Evolutionary conservation across 2,329 filamentous ascomycete genomes (phyloP).

Genomic region (Cercospora citrullina): DNA sequence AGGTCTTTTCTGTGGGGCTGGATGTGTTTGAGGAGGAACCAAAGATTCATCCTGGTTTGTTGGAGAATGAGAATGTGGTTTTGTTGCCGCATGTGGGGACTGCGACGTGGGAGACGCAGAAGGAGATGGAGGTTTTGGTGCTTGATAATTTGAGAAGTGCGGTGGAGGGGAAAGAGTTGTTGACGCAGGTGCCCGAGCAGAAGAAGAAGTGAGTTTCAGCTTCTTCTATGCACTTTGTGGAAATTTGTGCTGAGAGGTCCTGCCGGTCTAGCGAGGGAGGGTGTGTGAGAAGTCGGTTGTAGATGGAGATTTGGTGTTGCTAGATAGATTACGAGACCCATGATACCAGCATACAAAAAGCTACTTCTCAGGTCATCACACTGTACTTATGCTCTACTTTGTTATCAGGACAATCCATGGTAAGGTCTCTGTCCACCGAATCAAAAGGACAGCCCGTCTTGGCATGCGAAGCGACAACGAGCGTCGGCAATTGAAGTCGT

Average conservation of each 20-base stretch:
- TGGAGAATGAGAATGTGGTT: slow-evolving; percentile 54
- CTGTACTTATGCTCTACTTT: neutral
- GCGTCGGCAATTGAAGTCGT: slow-evolving; percentile 2
- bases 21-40: slow-evolving; percentile 62
- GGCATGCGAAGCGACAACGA: neutral
- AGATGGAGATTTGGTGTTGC: neutral
- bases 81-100: slow-evolving; percentile 63
- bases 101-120: slow-evolving; percentile 60
- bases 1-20: slow-evolving; percentile 56
- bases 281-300: neutral
- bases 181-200: slow-evolving; percentile 64
- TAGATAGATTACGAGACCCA: neutral
- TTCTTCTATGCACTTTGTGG: neutral
- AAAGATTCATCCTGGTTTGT: slow-evolving; percentile 53
- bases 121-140: slow-evolving; percentile 62
- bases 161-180: slow-evolving; percentile 57
- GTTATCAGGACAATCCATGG: neutral
- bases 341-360: neutral
- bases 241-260: neutral
- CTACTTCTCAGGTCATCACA: neutral
- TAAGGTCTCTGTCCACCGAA: neutral
- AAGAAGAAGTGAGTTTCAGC: slow-evolving; percentile 39
- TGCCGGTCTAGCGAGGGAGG: neutral
- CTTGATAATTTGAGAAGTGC: slow-evolving; percentile 59
- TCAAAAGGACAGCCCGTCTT: neutral